These are phyloP conservation scores for Bretziella fagacearum DNA, from an alignment of 2,329 filamentous ascomycete genomes.

Conservation along the genomic window DNA sequence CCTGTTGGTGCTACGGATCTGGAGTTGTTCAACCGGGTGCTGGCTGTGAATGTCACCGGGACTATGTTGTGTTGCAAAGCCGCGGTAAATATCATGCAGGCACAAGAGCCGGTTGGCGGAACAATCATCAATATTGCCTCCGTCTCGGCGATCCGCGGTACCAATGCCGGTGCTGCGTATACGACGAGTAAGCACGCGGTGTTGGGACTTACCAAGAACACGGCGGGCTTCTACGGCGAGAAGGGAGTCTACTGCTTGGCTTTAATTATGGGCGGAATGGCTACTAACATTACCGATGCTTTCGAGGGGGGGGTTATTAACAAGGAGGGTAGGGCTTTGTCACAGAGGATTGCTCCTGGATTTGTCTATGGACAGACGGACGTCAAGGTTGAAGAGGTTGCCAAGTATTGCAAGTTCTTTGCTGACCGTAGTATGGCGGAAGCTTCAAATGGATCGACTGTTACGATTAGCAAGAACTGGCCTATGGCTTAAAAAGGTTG, in stretches of 20 bases:
- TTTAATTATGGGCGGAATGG: slow-evolving; percentile 36
- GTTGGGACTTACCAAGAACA: slow-evolving; percentile 38
- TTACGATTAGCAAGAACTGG: slow-evolving; percentile 24
- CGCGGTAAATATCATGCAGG: slow-evolving; percentile 25
- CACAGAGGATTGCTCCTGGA: slow-evolving; percentile 19
- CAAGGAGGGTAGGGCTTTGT: slow-evolving; percentile 20
- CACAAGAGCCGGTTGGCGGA: slow-evolving; percentile 21
- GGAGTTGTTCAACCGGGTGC: slow-evolving; percentile 34
- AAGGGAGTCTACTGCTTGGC: slow-evolving; percentile 36
- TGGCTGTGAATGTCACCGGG: slow-evolving; percentile 40
- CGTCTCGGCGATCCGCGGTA: slow-evolving; percentile 28
- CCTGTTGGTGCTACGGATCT: slow-evolving; percentile 31
- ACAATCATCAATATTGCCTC: slow-evolving; percentile 37
- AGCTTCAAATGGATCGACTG: slow-evolving; percentile 21
- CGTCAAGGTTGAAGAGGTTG: slow-evolving; percentile 23
- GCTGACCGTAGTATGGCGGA: slow-evolving; percentile 21
- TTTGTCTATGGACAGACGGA: slow-evolving; percentile 19
- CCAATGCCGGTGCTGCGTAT: slow-evolving; percentile 29
- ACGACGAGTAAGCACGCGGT: slow-evolving; percentile 37
- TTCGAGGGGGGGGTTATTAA: slow-evolving; percentile 24
- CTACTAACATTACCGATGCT: slow-evolving; percentile 35
- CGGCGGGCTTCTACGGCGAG: slow-evolving; percentile 35
- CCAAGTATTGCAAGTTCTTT: slow-evolving; percentile 25
- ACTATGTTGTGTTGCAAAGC: slow-evolving; percentile 34
- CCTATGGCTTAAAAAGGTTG: slow-evolving; percentile 19